phyloP scores from a whole-genome alignment of 2,329 filamentous ascomycete genomes.

The Pleoardoris graminearum region DNA sequence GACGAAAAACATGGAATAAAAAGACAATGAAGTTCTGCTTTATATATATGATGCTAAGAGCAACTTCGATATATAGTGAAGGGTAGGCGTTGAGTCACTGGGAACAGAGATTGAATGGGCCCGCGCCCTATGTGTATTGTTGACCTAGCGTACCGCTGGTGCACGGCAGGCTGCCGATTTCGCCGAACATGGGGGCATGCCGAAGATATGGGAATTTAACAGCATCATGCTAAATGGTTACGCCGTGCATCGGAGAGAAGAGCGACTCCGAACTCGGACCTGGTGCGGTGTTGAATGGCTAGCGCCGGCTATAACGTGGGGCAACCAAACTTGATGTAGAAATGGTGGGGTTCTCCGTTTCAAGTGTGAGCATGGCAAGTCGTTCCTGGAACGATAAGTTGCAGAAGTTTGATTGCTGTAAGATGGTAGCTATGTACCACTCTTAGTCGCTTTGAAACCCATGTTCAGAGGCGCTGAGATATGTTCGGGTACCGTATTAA shows the following conservation, averaged over 20 bases:
- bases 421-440: neutral
- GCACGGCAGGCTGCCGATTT: neutral
- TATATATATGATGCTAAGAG: neutral
- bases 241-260: constrained; percentile 3
- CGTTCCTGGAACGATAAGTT: neutral
- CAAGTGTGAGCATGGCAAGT: neutral
- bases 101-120: neutral
- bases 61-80: neutral
- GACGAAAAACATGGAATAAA: neutral
- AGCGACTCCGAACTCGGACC: constrained; percentile 4
- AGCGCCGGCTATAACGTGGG: constrained; percentile 1
- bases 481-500: too few relatives aligned
- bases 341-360: neutral
- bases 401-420: neutral
- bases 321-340: neutral
- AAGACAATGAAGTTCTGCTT: neutral
- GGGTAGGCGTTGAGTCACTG: neutral
- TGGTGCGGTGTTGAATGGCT: neutral
- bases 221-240: neutral
- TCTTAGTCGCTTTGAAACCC: too few relatives aligned
- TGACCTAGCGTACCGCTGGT: constrained; percentile 1
- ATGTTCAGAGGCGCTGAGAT: too few relatives aligned
- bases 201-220: neutral
- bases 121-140: neutral
- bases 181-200: constrained; percentile 2